phyloP scores from a whole-genome alignment of 2,329 filamentous ascomycete genomes.

The Elsinoe necatrix region DNA sequence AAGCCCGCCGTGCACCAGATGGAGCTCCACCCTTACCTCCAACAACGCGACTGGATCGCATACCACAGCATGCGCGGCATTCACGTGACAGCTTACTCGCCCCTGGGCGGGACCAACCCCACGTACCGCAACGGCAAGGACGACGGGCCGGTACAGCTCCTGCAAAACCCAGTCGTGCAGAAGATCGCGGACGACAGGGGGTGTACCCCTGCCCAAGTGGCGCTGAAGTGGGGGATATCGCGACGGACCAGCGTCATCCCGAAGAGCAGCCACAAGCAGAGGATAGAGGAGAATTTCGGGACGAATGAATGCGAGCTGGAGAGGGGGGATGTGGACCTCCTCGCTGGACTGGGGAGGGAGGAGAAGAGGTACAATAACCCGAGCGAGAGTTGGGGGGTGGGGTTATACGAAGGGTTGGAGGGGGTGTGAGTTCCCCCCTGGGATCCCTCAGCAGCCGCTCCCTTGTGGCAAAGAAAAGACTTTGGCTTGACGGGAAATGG shows the following conservation, averaged over 20 bases:
- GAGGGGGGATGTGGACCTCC: constrained; percentile 31
- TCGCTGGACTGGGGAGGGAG: constrained; percentile 30
- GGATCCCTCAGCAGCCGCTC: not conserved
- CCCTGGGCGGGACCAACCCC: constrained; percentile 41
- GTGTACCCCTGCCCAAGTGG: constrained; percentile 37
- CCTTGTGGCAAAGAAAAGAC: too few relatives aligned
- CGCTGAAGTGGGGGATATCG: constrained; percentile 43
- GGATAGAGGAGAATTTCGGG: constrained; percentile 40
- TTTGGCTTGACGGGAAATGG: too few relatives aligned
- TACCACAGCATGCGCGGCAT: constrained; percentile 45
- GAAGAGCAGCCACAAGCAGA: constrained; percentile 38
- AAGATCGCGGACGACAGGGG: constrained; percentile 35
- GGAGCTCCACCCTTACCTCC: constrained; percentile 66
- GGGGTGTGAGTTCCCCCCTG: constrained; percentile 15
- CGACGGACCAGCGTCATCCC: constrained; percentile 44
- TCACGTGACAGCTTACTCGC: constrained; percentile 45
- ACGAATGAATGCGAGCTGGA: constrained; percentile 31
- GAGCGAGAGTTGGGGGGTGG: constrained; percentile 33
- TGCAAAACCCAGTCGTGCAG: constrained; percentile 36
- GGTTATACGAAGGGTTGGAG: constrained; percentile 38
- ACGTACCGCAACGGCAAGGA: constrained; percentile 32
- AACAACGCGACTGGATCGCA: constrained; percentile 45
- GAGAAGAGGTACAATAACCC: constrained; percentile 36
- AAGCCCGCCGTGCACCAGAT: constrained; percentile 69
- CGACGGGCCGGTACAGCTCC: constrained; percentile 27